A percentile compares a stretch with the other conserved stretches of the same genome.
Evolutionary conservation across 805 yeast species (phyloP).

Genomic region (Lachancea fermentati): DNA sequence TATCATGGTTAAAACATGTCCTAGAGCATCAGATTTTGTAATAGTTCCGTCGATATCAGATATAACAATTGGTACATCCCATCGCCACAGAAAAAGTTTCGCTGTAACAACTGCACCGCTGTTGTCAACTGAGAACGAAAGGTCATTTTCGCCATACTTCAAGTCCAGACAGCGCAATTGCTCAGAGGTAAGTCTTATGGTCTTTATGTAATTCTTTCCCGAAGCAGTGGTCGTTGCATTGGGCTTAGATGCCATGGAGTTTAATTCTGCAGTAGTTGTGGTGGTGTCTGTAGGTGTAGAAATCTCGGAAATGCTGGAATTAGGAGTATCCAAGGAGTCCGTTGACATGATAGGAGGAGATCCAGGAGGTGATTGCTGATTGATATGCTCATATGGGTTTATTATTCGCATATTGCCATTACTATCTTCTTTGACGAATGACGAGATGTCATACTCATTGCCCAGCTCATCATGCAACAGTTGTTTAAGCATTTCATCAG

Average conservation of each 20-base stretch:
- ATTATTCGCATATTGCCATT: slow-evolving; percentile 63
- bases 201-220: slow-evolving; percentile 58
- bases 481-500: slow-evolving; percentile 70
- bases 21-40: slow-evolving; percentile 95
- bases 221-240: slow-evolving; percentile 4
- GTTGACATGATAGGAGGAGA: slow-evolving; percentile 19
- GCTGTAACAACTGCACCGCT: slow-evolving; percentile 75
- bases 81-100: slow-evolving; percentile 76
- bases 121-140: slow-evolving; percentile 73
- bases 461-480: slow-evolving; percentile 74
- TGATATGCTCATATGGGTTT: slow-evolving; percentile 27
- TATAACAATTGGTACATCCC: slow-evolving; percentile 82
- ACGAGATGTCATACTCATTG: slow-evolving; percentile 40
- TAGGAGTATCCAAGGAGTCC: slow-evolving; percentile 14
- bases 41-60: slow-evolving; percentile 98
- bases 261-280: slow-evolving; percentile 1
- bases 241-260: not conserved
- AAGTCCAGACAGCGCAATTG: slow-evolving; percentile 72
- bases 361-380: slow-evolving; percentile 17
- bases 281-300: slow-evolving; percentile 7
- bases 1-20: slow-evolving; percentile 87
- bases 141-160: slow-evolving; percentile 70
- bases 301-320: slow-evolving; percentile 5
- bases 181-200: slow-evolving; percentile 85
- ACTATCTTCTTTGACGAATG: slow-evolving; percentile 49